Evolutionary conservation across 441 rosid genomes (phyloP).

Genomic region (Erodium trifolium): DNA sequence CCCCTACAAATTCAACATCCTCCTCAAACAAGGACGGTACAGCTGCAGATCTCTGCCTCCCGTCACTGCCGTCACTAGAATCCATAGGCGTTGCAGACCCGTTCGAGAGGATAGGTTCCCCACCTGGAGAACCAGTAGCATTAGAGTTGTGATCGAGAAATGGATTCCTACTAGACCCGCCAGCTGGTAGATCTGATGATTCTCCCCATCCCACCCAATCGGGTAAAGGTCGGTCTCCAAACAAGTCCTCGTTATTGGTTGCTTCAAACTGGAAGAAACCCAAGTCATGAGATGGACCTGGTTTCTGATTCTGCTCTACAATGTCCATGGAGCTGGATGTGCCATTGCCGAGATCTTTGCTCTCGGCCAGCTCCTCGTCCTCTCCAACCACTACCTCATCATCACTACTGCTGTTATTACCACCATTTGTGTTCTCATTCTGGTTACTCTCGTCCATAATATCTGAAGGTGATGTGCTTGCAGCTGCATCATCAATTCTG

Average conservation of each 20-base stretch:
- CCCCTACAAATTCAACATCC: conserved; percentile 94
- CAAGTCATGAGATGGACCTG: conserved; percentile 30
- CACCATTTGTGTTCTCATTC: conserved; percentile 48
- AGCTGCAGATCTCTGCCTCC: conserved; percentile 35
- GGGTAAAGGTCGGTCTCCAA: conserved; percentile 49
- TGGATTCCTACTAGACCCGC: conserved; percentile 37
- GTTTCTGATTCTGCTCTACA: conserved; percentile 16
- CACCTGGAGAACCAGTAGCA: too few relatives aligned
- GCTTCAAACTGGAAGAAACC: conserved; percentile 55
- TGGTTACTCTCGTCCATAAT: conserved; percentile 60
- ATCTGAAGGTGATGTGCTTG: conserved; percentile 44
- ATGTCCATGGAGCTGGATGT: conserved; percentile 13
- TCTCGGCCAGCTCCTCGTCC: conserved; percentile 62
- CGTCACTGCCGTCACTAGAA: conserved; percentile 17
- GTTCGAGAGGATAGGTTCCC: conserved; percentile 28
- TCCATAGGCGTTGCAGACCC: conserved; percentile 36
- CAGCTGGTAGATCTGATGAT: conserved; percentile 45
- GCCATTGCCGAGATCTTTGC: conserved; percentile 26
- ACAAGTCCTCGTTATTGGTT: conserved; percentile 43
- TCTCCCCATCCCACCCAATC: conserved; percentile 93
- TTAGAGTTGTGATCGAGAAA: conserved; percentile 28
- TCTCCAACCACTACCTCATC: conserved; percentile 96
- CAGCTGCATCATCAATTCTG: conserved; percentile 36
- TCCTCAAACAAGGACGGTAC: conserved; percentile 75
- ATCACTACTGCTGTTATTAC: conserved; percentile 60